Percentiles rank a stretch among this genome's conserved stretches.
Conservation (phyloP, 148 eudicot species). For the Talinum fruticosum region DNA sequence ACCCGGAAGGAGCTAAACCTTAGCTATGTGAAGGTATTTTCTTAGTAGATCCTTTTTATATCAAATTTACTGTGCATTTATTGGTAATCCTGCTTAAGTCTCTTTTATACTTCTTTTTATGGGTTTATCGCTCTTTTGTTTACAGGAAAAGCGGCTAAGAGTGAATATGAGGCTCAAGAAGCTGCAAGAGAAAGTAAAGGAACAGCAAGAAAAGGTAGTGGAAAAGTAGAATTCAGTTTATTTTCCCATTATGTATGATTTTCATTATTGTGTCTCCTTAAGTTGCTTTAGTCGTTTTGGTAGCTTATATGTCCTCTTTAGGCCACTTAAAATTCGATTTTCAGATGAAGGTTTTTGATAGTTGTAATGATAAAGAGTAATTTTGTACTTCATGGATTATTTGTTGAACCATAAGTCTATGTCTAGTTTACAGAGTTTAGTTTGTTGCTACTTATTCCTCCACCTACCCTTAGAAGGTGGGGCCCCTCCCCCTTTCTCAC, state of each 20-base stretch:
- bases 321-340: background rate
- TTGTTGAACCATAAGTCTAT: too few species aligned
- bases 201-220: conserved; percentile 68
- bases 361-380: too few species aligned
- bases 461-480: too few species aligned
- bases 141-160: conserved; percentile 60
- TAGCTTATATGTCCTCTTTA: background rate
- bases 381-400: too few species aligned
- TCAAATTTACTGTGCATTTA: background rate
- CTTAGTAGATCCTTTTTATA: background rate
- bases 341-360: too few species aligned
- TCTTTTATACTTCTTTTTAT: background rate
- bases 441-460: too few species aligned
- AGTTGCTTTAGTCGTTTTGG: background rate
- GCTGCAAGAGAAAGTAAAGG: conserved; percentile 67
- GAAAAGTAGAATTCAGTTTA: background rate
- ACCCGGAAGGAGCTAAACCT: conserved; percentile 69
- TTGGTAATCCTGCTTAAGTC: background rate
- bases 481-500: too few species aligned
- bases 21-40: conserved; percentile 59
- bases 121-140: conserved; percentile 4
- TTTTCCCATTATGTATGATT: too few species aligned
- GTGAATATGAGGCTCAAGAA: conserved; percentile 71
- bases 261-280: too few species aligned
- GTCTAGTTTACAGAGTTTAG: too few species aligned